These are phyloP conservation scores for Phaeotremella skinneri DNA, from an alignment of 768 basidiomycete genomes.

Conservation along the genomic window DNA sequence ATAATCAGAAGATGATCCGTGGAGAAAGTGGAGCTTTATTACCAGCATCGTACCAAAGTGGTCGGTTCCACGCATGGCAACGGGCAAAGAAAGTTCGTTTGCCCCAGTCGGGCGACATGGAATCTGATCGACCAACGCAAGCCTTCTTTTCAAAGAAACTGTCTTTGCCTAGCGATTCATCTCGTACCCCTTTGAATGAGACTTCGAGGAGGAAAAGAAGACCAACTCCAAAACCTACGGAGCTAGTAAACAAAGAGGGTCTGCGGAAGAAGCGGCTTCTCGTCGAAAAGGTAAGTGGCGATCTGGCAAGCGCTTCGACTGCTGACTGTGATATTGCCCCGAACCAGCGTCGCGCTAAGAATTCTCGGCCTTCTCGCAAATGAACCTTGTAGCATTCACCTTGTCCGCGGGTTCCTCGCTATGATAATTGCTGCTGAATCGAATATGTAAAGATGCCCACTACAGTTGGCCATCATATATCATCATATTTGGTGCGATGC, in stretches of 20 bases:
- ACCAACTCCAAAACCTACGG: background rate
- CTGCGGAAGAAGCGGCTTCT: background rate
- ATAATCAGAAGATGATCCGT: conserved; percentile 88
- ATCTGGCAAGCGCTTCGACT: background rate
- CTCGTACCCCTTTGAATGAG: too few species aligned
- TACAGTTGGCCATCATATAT: too few species aligned
- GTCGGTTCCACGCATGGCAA: conserved; percentile 95
- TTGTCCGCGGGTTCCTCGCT: too few species aligned
- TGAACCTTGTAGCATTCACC: too few species aligned
- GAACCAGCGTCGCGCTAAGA: conserved; percentile 3
- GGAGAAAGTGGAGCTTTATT: conserved; percentile 89
- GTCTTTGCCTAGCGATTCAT: background rate
- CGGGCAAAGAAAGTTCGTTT: conserved; percentile 60
- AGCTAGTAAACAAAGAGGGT: background rate
- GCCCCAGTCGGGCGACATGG: background rate
- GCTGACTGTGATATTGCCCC: background rate
- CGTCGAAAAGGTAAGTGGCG: background rate
- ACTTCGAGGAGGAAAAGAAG: background rate
- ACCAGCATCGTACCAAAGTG: conserved; percentile 87
- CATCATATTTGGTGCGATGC: too few species aligned
- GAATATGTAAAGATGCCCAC: too few species aligned
- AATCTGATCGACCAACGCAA: background rate
- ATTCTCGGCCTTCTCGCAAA: background rate
- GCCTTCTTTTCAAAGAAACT: background rate
- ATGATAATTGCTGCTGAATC: too few species aligned